Conservation (phyloP, 441 rosid genomes). For the Omphalea diandra region DNA sequence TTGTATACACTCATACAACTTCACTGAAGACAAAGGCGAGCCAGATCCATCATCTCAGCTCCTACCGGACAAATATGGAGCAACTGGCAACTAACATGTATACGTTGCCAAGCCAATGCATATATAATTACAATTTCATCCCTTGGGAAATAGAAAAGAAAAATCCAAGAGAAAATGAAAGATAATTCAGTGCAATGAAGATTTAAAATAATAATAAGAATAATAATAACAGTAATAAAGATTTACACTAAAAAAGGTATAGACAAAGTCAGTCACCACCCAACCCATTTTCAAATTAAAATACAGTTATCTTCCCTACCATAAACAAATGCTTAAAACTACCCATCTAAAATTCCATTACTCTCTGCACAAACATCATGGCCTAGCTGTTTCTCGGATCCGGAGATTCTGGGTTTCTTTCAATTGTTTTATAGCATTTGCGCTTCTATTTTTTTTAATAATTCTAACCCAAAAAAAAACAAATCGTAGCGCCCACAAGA, state of each 20-base stretch:
- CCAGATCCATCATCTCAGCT: constrained; percentile 11
- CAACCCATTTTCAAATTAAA: constrained; percentile 37
- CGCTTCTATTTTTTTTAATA: neutral
- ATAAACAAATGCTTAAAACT: constrained; percentile 34
- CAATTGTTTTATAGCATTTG: constrained; percentile 30
- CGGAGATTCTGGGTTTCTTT: constrained; percentile 65
- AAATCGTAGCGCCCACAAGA: constrained; percentile 40
- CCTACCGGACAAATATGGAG: constrained; percentile 12
- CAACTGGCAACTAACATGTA: constrained; percentile 7
- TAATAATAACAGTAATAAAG: constrained; percentile 8
- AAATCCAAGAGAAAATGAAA: constrained; percentile 12
- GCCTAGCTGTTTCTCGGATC: constrained; percentile 89
- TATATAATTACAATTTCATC: neutral
- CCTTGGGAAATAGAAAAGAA: neutral
- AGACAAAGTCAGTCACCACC: constrained; percentile 20
- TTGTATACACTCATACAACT: too few species aligned
- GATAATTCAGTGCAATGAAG: neutral
- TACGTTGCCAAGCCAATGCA: neutral
- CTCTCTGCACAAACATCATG: constrained; percentile 53
- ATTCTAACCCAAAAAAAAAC: too few species aligned
- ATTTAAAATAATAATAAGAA: too few species aligned
- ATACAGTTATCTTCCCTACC: constrained; percentile 29
- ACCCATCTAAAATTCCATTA: constrained; percentile 44
- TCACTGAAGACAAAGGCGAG: constrained; percentile 6
- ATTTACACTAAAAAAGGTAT: constrained; percentile 16